phyloP scores from a whole-genome alignment of 768 basidiomycete species.

The Leccinum barrowsii region DNA sequence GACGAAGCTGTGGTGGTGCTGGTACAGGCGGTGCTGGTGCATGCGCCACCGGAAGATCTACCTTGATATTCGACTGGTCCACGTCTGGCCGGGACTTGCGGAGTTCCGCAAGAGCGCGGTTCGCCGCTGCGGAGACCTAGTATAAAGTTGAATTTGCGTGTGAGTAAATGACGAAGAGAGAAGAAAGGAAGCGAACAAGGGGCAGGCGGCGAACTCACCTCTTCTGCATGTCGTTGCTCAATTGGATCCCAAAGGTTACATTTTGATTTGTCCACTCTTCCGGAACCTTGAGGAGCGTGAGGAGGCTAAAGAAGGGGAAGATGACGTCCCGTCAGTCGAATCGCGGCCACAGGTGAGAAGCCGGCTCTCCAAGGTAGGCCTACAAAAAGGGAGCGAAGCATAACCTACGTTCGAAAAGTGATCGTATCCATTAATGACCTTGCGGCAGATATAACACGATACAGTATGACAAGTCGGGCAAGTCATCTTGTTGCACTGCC shows the following conservation, averaged over 20 bases:
- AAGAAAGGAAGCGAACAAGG: not conserved
- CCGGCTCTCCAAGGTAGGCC: not conserved
- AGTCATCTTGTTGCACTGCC: conserved; percentile 89
- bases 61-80: conserved; percentile 53
- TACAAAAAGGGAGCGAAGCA: not conserved
- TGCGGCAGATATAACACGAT: conserved; percentile 83
- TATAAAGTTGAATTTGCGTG: not conserved
- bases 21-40: not conserved
- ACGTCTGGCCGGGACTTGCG: conserved; percentile 60
- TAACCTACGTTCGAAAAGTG: conserved; percentile 59
- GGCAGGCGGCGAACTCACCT: conserved; percentile 39
- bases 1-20: not conserved
- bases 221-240: conserved; percentile 61
- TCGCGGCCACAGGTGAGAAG: not conserved
- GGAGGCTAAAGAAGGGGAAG: conserved; percentile 16
- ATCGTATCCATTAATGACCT: conserved; percentile 70
- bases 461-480: conserved; percentile 69
- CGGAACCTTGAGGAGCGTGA: conserved; percentile 6
- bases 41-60: conserved; percentile 51
- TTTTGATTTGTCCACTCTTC: conserved; percentile 36
- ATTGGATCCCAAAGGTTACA: conserved; percentile 69
- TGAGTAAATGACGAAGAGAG: conserved; percentile 14
- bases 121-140: conserved; percentile 67
- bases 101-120: conserved; percentile 62
- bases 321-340: conserved; percentile 7